Conservation (phyloP, 441 rosid species). For the Mallotus japonicus region DNA sequence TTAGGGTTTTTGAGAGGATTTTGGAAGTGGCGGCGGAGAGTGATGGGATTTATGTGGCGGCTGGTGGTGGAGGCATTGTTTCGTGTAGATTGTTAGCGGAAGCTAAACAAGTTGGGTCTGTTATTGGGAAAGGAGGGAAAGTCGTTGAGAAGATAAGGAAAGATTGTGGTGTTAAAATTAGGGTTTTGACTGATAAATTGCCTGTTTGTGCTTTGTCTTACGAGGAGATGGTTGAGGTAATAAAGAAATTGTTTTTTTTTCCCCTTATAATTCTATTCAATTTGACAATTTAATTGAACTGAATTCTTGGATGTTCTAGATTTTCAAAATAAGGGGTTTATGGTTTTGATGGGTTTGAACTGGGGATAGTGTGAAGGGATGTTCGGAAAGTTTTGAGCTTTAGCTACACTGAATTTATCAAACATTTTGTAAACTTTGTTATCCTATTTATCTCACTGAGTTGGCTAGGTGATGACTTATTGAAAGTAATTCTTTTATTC, state of each 20-base stretch:
- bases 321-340: neutral
- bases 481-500: neutral
- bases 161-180: slow-evolving; percentile 67
- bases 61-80: slow-evolving; percentile 39
- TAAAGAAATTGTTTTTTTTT: neutral
- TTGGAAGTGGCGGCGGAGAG: slow-evolving; percentile 70
- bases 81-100: slow-evolving; percentile 73
- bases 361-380: neutral
- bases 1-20: slow-evolving; percentile 74
- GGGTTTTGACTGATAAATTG: slow-evolving; percentile 60
- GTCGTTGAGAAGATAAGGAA: slow-evolving; percentile 74
- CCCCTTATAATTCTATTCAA: no score
- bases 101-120: slow-evolving; percentile 67
- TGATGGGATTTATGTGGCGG: slow-evolving; percentile 23
- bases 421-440: neutral
- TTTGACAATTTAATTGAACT: no score
- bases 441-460: neutral
- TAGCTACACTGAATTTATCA: neutral
- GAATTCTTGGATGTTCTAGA: neutral
- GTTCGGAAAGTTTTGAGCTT: neutral
- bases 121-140: slow-evolving; percentile 88
- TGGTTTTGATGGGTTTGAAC: neutral
- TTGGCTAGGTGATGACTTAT: neutral
- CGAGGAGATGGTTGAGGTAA: slow-evolving; percentile 86
- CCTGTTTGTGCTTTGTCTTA: slow-evolving; percentile 59